phyloP scores from a whole-genome alignment of 2,329 filamentous ascomycete genomes.

The Fusarium equiseti region DNA sequence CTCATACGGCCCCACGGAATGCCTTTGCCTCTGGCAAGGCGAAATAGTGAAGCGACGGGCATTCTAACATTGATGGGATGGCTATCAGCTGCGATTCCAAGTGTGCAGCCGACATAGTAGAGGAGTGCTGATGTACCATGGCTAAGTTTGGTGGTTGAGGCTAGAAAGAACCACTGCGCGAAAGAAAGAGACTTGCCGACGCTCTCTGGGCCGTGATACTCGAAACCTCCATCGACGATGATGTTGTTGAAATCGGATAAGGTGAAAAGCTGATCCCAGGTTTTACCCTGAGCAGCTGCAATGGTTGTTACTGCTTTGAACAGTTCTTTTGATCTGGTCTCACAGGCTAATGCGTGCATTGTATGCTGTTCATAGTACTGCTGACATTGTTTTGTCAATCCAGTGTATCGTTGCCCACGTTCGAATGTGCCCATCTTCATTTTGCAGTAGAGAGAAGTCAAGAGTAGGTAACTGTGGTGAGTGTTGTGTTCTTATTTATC shows the following conservation, averaged over 20 bases:
- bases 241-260: not conserved
- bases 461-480: no score
- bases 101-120: not conserved
- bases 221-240: not conserved
- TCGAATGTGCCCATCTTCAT: not conserved
- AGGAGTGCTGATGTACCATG: not conserved
- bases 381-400: not conserved
- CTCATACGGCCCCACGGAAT: not conserved
- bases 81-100: not conserved
- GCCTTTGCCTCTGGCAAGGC: not conserved
- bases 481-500: no score
- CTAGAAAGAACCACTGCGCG: not conserved
- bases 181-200: not conserved
- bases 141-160: not conserved
- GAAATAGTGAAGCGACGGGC: not conserved
- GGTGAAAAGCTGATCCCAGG: not conserved
- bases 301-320: not conserved
- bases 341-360: not conserved
- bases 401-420: not conserved
- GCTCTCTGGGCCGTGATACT: not conserved
- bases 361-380: not conserved
- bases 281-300: not conserved
- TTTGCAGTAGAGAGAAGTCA: not conserved
- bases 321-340: not conserved
- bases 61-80: not conserved